Evolutionary conservation across 257 asterid species (phyloP).

Genomic region (Ilex aquifolium): DNA sequence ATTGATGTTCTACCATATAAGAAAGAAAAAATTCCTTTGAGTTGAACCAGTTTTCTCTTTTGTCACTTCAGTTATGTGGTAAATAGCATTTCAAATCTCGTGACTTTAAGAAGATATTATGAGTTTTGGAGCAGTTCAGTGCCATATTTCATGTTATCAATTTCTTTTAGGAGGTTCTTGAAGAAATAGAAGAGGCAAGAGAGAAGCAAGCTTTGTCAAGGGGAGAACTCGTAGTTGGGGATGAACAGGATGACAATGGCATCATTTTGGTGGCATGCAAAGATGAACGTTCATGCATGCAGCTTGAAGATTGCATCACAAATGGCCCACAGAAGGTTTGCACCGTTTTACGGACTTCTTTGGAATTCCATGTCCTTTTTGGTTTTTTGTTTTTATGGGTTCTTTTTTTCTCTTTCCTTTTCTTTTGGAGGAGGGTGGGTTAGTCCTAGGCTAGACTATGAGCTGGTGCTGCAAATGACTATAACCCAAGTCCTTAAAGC

Average conservation of each 20-base stretch:
- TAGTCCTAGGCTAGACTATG: no score
- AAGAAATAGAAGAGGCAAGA: constrained; percentile 78
- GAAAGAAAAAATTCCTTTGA: neutral
- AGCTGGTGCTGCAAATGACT: no score
- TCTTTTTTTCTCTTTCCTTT: no score
- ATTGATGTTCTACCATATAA: no score
- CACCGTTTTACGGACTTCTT: constrained; percentile 1
- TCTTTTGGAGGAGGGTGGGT: no score
- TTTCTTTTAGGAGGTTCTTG: constrained; percentile 64
- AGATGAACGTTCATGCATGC: constrained; percentile 88
- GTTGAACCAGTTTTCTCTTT: neutral
- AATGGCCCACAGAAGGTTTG: constrained; percentile 71
- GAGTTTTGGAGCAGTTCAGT: constrained; percentile 10
- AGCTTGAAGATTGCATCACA: constrained; percentile 78
- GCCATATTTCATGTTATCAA: constrained; percentile 9
- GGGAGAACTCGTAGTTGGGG: constrained; percentile 36
- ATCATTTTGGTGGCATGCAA: constrained; percentile 85
- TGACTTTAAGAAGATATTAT: constrained; percentile 1
- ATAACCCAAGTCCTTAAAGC: no score
- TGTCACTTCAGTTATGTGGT: no score
- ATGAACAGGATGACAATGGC: constrained; percentile 39
- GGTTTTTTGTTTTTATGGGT: no score
- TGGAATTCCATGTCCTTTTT: neutral
- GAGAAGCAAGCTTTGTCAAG: constrained; percentile 37
- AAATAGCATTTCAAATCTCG: no score